These are phyloP conservation scores for Colletotrichum incanum DNA, from an alignment of 2,329 filamentous ascomycete species.

Conservation along the genomic window DNA sequence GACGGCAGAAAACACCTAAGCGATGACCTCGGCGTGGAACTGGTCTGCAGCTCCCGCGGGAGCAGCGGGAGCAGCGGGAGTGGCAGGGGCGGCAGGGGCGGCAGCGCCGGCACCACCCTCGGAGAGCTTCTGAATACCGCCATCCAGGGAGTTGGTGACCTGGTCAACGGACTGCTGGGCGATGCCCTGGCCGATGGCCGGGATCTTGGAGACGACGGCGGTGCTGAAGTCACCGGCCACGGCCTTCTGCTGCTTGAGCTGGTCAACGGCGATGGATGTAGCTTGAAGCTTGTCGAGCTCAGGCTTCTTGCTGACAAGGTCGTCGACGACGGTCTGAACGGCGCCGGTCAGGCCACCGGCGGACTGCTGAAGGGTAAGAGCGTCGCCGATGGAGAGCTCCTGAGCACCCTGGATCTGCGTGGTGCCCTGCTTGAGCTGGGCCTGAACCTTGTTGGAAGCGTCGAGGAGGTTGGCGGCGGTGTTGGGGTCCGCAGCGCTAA, in stretches of 20 bases:
- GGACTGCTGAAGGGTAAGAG: slow-evolving; percentile 45
- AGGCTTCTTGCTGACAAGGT: slow-evolving; percentile 48
- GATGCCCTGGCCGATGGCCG: slow-evolving; percentile 48
- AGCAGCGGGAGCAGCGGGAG: slow-evolving; percentile 17
- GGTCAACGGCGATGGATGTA: slow-evolving; percentile 46
- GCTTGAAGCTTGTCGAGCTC: slow-evolving; percentile 49
- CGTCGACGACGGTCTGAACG: slow-evolving; percentile 45
- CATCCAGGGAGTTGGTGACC: slow-evolving; percentile 45
- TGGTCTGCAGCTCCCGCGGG: slow-evolving; percentile 9
- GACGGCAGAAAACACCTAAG: not conserved
- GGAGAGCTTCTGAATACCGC: slow-evolving; percentile 44
- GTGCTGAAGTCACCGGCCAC: slow-evolving; percentile 45
- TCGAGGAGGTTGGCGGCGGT: slow-evolving; percentile 53
- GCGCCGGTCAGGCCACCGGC: slow-evolving; percentile 44
- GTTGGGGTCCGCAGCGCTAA: slow-evolving; percentile 66
- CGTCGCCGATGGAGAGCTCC: slow-evolving; percentile 46
- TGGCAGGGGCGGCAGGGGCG: slow-evolving; percentile 24
- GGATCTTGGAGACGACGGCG: slow-evolving; percentile 49
- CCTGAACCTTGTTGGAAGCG: slow-evolving; percentile 47
- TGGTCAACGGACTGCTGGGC: slow-evolving; percentile 48
- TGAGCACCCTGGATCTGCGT: slow-evolving; percentile 49
- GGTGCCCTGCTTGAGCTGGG: slow-evolving; percentile 45
- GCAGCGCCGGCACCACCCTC: slow-evolving; percentile 27
- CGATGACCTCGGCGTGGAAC: slow-evolving; percentile 39
- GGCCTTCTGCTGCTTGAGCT: slow-evolving; percentile 47